Evolutionary conservation across 305 asterid genomes (phyloP).

Genomic region (Fraxinus dipetala): DNA sequence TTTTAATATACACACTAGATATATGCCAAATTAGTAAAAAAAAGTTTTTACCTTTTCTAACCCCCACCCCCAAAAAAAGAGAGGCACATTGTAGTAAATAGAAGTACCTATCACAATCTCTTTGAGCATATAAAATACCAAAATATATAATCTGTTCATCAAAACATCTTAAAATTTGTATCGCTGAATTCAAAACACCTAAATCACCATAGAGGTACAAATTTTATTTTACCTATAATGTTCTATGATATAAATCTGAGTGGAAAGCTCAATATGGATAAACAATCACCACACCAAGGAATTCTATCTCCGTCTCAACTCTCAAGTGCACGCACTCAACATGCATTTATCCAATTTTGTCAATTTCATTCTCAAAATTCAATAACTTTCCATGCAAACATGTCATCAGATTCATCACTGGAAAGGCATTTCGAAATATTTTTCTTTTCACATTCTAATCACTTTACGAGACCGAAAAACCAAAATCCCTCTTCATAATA

Average conservation of each 20-base stretch:
- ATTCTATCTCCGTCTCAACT: not conserved
- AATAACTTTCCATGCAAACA: not conserved
- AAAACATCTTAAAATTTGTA: not conserved
- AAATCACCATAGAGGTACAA: not conserved
- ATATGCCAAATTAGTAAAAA: not conserved
- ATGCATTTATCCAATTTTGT: not conserved
- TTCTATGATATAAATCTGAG: not conserved
- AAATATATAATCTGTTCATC: not conserved
- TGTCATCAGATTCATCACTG: not conserved
- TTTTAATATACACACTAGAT: no score
- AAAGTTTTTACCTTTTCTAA: not conserved
- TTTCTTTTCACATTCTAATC: not conserved
- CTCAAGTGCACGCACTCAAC: not conserved
- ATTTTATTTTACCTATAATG: not conserved
- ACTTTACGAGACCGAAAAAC: not conserved
- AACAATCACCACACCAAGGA: not conserved
- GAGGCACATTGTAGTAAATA: not conserved
- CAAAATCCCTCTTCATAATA: not conserved
- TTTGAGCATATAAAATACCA: not conserved
- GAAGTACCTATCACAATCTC: not conserved
- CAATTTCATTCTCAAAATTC: not conserved
- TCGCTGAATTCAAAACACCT: not conserved
- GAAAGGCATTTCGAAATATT: not conserved
- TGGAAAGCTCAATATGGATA: not conserved
- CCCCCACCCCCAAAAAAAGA: not conserved